Percentiles rank a stretch among this genome's conserved stretches.
Evolutionary conservation across 768 basidiomycete species (phyloP).

Genomic region (Tricholoma bakamatsutake): DNA sequence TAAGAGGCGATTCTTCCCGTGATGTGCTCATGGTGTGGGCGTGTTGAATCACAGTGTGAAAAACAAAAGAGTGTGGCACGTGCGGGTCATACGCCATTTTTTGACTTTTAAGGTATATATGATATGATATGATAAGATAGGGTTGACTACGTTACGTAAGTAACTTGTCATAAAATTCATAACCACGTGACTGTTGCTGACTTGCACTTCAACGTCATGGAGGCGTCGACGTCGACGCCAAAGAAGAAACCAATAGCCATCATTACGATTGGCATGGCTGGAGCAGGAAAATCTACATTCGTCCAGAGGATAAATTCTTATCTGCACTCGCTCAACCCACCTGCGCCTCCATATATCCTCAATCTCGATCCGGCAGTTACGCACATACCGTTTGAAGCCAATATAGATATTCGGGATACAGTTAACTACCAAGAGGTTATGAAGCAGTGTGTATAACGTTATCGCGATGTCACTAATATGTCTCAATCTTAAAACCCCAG

Average conservation of each 20-base stretch:
- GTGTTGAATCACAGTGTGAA: no score
- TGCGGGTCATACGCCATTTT: no score
- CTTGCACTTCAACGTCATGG: no score
- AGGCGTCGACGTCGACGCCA: conserved; percentile 11
- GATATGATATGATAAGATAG: no score
- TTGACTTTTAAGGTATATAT: no score
- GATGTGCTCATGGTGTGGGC: no score
- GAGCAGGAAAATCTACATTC: conserved; percentile 96
- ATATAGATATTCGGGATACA: conserved; percentile 97
- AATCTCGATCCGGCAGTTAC: conserved; percentile 97
- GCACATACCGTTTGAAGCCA: conserved; percentile 87
- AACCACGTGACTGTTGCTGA: no score
- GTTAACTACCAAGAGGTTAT: conserved; percentile 97
- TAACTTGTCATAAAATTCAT: not conserved
- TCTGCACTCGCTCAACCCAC: conserved; percentile 62
- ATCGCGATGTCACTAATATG: conserved; percentile 13
- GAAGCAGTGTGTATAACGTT: conserved; percentile 81
- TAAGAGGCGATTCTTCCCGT: not conserved
- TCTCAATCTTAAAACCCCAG: conserved; percentile 23
- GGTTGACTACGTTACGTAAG: no score
- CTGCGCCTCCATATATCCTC: conserved; percentile 85
- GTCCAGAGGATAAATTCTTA: conserved; percentile 93
- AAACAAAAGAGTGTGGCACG: no score
- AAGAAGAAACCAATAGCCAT: conserved; percentile 73
- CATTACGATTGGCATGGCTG: conserved; percentile 94